Conservation (phyloP, 2,329 filamentous ascomycete species). For the Periconia sp. region DNA sequence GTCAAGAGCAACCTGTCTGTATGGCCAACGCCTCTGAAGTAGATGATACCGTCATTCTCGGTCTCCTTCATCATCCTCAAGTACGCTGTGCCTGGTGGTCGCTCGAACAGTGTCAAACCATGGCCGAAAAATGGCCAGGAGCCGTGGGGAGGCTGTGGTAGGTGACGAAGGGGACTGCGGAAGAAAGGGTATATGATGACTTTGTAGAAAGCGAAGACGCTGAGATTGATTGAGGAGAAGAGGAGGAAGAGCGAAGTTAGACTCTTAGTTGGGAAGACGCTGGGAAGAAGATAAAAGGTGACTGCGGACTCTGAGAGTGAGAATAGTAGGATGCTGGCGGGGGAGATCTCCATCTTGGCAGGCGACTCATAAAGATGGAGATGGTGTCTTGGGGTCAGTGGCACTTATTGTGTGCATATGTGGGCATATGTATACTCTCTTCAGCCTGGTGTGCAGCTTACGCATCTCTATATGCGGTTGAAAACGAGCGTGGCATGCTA, state of each 20-base stretch:
- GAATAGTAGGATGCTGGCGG: constrained; percentile 18
- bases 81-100: constrained; percentile 40
- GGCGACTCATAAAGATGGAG: not conserved
- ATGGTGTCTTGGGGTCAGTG: too few species aligned
- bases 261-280: constrained; percentile 16
- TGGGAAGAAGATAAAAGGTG: constrained; percentile 26
- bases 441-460: constrained; percentile 2
- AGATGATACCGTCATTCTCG: constrained; percentile 50
- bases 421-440: not conserved
- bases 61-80: constrained; percentile 45
- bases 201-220: constrained; percentile 21
- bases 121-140: constrained; percentile 45
- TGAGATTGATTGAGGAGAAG: constrained; percentile 23
- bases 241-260: constrained; percentile 23
- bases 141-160: constrained; percentile 37
- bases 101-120: constrained; percentile 40
- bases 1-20: constrained; percentile 46
- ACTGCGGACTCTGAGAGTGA: constrained; percentile 26
- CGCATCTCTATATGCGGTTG: not conserved
- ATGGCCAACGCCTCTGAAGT: constrained; percentile 48
- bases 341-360: constrained; percentile 21
- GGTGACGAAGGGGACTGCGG: constrained; percentile 47
- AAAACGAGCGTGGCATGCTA: not conserved
- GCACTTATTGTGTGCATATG: too few species aligned
- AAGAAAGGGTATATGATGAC: constrained; percentile 46